phyloP scores from a whole-genome alignment of 352 stramenopile genomes.

The Globisporangium middletonii region DNA sequence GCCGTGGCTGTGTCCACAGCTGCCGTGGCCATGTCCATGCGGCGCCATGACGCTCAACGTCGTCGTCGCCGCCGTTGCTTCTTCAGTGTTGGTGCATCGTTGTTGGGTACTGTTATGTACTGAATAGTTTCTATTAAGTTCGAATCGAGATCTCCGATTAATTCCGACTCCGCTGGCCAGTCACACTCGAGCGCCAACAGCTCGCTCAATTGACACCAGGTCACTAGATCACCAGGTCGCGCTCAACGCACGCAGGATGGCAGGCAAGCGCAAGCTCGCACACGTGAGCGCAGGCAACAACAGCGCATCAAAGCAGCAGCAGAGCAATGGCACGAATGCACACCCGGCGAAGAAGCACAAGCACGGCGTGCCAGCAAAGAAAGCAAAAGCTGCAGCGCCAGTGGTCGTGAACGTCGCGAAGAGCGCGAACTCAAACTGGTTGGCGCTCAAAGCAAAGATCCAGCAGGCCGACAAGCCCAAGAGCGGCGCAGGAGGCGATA shows the following conservation, averaged over 20 bases:
- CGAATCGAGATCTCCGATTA: too few relatives aligned
- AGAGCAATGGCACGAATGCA: conserved; percentile 7
- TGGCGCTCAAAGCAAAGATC: conserved; percentile 71
- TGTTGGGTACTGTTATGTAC: too few relatives aligned
- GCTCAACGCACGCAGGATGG: conserved; percentile 1
- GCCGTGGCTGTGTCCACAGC: conserved; percentile 3
- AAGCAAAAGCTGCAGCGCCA: conserved; percentile 7
- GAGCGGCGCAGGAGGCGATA: conserved; percentile 1
- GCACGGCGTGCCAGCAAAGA: conserved; percentile 22
- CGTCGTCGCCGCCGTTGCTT: too few relatives aligned
- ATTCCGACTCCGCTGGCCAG: too few relatives aligned
- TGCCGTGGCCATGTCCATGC: conserved; percentile 8
- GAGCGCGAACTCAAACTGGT: conserved; percentile 61
- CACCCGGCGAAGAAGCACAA: conserved; percentile 21
- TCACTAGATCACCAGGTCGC: too few relatives aligned
- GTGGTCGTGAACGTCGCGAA: conserved; percentile 9
- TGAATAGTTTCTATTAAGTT: too few relatives aligned
- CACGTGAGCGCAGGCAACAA: conserved; percentile 1
- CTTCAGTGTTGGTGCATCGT: too few relatives aligned
- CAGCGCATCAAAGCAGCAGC: conserved; percentile 8
- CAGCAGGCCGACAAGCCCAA: conserved; percentile 29
- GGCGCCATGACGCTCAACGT: not conserved
- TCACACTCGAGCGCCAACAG: too few relatives aligned
- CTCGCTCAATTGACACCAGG: too few relatives aligned
- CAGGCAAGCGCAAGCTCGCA: conserved; percentile 19